Evolutionary conservation across 352 stramenopile genomes (phyloP), one percentile per base, ranked within the genome.

Genomic region (Phytopythium helicoides): DNA sequence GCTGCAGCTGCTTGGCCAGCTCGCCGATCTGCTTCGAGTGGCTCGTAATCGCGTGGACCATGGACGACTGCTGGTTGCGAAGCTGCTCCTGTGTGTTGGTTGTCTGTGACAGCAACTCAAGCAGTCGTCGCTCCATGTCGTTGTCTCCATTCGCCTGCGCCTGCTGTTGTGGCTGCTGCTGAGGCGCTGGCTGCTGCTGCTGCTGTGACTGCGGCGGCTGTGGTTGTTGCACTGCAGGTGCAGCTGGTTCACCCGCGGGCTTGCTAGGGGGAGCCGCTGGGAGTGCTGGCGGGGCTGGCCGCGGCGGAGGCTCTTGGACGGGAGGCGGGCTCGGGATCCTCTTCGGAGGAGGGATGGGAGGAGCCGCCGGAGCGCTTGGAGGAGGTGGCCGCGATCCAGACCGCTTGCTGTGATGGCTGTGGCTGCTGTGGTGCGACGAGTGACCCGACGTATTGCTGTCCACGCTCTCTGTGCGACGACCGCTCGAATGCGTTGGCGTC

Each of bases 21-120:
- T 73, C 65, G 41, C 59, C 67, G 54, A 85, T 79, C 63, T 85
- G 73, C 49, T 81, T 71, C 31, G 67, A 75, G 61, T 85, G 73
- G 22, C 58, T 71, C 48, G 52, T 73, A 45, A 85, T 76, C 8
- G 73, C 67, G 14, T 56, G 56, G 38, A 81, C 73, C 73, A 85
- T 85, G 34, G 77, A 66, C 0, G 62, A 66, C 45, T 85, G 73
- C 50, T 85, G 73, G 54, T 81, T 77, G 15, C 68, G 67, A 11
- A 85, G 55, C 41, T 85, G 73, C 47, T 78, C 64, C 57, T 85
- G 73, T 6, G 73, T 85, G 45, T 49, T 70, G 11, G 73, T 85
- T 1, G 73, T 85, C 54, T 85, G 69, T 44, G 62, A 69, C 35
- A 85, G 57, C 45, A 85, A 49, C 50, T 85, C 48, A 64, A 85